These are phyloP conservation scores for Ilex aquifolium DNA, from an alignment of 257 asterid genomes.

Conservation along the genomic window DNA sequence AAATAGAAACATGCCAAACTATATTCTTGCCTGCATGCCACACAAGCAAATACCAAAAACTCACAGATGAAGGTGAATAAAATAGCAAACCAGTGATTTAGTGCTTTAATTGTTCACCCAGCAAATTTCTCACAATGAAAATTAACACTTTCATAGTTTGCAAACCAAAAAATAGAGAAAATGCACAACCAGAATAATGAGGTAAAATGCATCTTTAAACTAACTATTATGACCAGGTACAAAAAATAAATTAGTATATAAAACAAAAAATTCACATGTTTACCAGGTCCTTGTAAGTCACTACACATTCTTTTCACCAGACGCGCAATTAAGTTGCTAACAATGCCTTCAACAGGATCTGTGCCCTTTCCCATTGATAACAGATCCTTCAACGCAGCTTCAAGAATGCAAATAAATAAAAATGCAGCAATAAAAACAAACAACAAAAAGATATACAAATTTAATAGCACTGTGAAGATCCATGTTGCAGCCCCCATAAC, in stretches of 20 bases:
- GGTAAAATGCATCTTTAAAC: too few species aligned
- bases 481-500: neutral
- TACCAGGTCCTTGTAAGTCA: conserved; percentile 56
- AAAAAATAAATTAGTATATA: conserved; percentile 1
- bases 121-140: too few species aligned
- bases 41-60: too few species aligned
- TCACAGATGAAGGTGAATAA: too few species aligned
- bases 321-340: conserved; percentile 61
- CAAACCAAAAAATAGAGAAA: too few species aligned
- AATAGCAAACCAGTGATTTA: too few species aligned
- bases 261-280: conserved; percentile 12
- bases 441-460: conserved; percentile 1
- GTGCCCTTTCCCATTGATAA: conserved; percentile 30
- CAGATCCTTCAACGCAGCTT: conserved; percentile 58
- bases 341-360: conserved; percentile 54
- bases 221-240: neutral
- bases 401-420: conserved; percentile 16
- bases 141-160: too few species aligned
- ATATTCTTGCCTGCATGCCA: too few species aligned
- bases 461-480: neutral
- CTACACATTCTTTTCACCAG: conserved; percentile 66
- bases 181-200: too few species aligned
- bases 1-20: too few species aligned
- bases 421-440: conserved; percentile 10
- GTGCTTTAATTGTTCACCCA: too few species aligned